Percentiles rank a stretch among this genome's conserved stretches.
Conservation (phyloP, 2,329 filamentous ascomycete species). For the Thielaviopsis populi region DNA sequence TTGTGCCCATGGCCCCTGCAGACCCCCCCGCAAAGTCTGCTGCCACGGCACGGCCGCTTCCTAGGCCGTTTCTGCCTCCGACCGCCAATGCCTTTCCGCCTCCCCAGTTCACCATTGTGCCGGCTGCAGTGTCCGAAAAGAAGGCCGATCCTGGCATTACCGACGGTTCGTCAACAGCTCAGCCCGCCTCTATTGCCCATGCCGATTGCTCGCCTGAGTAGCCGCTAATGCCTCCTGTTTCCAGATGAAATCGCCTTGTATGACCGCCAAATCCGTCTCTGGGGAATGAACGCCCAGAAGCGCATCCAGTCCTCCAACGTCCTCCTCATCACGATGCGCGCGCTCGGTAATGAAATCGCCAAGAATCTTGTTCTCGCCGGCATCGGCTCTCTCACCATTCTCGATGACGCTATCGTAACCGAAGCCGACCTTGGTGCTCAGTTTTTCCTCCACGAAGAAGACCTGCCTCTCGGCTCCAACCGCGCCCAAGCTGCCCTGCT, state of each 20-base stretch:
- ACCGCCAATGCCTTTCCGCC: background rate
- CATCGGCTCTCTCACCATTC: constrained; percentile 75
- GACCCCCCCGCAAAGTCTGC: background rate
- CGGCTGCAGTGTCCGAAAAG: background rate
- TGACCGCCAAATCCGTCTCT: constrained; percentile 90
- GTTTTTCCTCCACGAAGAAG: constrained; percentile 58
- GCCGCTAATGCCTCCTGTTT: background rate
- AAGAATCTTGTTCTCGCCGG: constrained; percentile 95
- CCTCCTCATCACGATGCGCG: constrained; percentile 74
- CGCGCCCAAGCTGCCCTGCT: constrained; percentile 65
- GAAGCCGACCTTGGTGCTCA: constrained; percentile 69
- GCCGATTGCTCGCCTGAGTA: background rate
- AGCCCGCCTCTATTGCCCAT: background rate
- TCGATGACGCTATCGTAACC: constrained; percentile 61
- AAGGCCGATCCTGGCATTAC: background rate
- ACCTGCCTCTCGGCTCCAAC: constrained; percentile 61
- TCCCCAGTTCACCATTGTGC: background rate
- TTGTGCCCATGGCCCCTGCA: background rate
- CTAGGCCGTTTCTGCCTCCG: background rate
- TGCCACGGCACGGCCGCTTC: background rate
- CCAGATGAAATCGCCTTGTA: constrained; percentile 92
- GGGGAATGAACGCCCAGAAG: constrained; percentile 91
- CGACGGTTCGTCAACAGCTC: background rate
- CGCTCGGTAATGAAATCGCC: constrained; percentile 82
- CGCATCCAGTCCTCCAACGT: constrained; percentile 82